Base-by-base conservation (phyloP, 208 protist species). In the Jaenimonas drosophilae region DNA sequence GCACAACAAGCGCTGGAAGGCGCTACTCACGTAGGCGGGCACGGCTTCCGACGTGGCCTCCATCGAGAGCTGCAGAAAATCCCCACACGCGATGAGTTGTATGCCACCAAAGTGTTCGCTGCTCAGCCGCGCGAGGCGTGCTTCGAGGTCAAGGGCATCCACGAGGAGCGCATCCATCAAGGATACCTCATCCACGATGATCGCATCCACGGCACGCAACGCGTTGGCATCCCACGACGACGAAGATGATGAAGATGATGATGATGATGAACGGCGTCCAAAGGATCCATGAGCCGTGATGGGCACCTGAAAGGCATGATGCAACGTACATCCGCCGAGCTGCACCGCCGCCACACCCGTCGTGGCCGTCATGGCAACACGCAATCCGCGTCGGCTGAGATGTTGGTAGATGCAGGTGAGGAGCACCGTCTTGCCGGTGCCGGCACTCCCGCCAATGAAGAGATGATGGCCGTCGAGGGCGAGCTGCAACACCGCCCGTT, bases 121-220 rank as follows among this genome's bases (percentile, higher is more conserved):
- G 34, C 51, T 39, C 49, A 87, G 50, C 23, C 86, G 86, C 14
- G 85, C 83, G 23, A 82, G 56, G 3, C 82, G 74, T 1, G 84
- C 84, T 46, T 86, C 71, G 34, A 65, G 45, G 42, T 96, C 88
- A 24, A 96, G 77, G 39, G 81, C 65, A 36, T 95, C 87, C 27
- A 96, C 65, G 45, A 86, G 62, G 11, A 75, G 49, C 36, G 75
- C 70, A 45, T 76, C 59, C 9, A 96, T 61, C 49, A 95, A 62
- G 9, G 88, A 96, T 5, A 96, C 82, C 53, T 96, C 91, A 57
- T 96, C 91, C 29, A 96, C 68, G 31, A 96, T 88, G 32, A 95
- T 64, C 20, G 87, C 80, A 56, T 96, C 86, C n/a, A 91, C 64
- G 21, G 77, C 70, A 12, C 80, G 76, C 16, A 95, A 55, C 2